phyloP scores from a whole-genome alignment of 2,329 filamentous ascomycete species.

The Diaporthe sp. region DNA sequence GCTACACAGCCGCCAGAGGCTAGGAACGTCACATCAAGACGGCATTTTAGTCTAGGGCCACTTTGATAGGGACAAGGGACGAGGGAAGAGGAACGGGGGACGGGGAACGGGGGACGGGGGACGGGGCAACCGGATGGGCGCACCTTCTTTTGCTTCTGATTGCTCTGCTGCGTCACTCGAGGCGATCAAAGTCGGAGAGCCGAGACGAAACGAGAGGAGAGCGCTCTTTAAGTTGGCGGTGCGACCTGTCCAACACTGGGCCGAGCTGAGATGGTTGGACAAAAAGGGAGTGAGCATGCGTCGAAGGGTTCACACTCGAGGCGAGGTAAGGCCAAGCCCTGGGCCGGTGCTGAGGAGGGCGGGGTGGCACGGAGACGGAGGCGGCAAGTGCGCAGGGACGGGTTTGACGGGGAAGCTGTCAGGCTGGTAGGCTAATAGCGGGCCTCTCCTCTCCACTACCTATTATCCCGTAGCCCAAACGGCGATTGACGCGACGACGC shows the following conservation, averaged over 20 bases:
- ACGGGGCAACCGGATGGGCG: neutral
- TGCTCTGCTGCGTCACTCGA: constrained; percentile 24
- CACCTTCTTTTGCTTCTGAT: constrained; percentile 3
- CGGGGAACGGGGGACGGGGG: neutral
- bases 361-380: neutral
- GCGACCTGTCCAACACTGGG: constrained; percentile 2
- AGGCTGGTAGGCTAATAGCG: constrained; percentile 1
- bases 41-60: constrained; percentile 11
- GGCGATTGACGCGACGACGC: neutral
- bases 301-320: neutral
- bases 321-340: neutral
- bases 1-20: constrained; percentile 13
- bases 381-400: constrained; percentile 12
- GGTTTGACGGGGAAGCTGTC: neutral
- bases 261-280: neutral
- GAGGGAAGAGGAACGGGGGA: too few relatives aligned
- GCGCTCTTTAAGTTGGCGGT: neutral
- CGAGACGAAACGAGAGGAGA: neutral
- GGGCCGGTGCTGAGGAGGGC: neutral
- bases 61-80: constrained; percentile 3
- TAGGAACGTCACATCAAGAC: constrained; percentile 29
- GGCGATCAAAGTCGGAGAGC: neutral
- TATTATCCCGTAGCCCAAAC: neutral
- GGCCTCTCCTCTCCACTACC: neutral
- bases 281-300: neutral